Conservation (phyloP, 306 rosid genomes). For the Sicyos baderoa region DNA sequence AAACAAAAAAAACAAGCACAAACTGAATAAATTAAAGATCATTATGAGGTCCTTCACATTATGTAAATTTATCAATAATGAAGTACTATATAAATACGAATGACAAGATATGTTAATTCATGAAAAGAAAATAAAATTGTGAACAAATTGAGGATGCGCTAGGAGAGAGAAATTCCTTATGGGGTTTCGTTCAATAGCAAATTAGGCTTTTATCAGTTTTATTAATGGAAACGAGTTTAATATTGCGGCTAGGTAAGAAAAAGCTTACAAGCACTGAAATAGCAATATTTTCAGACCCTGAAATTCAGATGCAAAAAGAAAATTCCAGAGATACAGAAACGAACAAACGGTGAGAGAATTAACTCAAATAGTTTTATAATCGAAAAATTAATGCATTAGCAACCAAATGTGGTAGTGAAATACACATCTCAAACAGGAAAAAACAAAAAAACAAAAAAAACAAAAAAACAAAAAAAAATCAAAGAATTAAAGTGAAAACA, state of each 20-base stretch:
- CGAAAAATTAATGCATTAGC: slow-evolving; percentile 1
- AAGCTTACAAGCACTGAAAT: slow-evolving; percentile 12
- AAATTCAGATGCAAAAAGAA: not conserved
- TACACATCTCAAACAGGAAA: not conserved
- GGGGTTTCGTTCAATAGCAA: not conserved
- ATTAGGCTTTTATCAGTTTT: not conserved
- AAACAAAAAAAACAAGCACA: not conserved
- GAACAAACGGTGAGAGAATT: not conserved
- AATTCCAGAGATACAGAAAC: slow-evolving; percentile 7
- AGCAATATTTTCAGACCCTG: slow-evolving; percentile 20
- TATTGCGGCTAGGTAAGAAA: slow-evolving; percentile 30
- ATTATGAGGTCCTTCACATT: not conserved
- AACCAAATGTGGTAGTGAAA: not conserved
- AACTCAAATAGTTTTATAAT: not conserved
- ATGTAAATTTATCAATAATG: not conserved
- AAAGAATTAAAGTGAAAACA: slow-evolving; percentile 3
- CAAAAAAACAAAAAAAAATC: too few species aligned
- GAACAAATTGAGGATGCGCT: not conserved
- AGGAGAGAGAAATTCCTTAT: not conserved
- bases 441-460: not conserved
- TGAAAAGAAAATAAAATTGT: not conserved
- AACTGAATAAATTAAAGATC: slow-evolving; percentile 5
- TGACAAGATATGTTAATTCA: not conserved
- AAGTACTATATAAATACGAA: not conserved
- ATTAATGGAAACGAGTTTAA: slow-evolving; percentile 14